phyloP scores from a whole-genome alignment of 2,329 filamentous ascomycete species.

The Fusarium pseudocircinatum region DNA sequence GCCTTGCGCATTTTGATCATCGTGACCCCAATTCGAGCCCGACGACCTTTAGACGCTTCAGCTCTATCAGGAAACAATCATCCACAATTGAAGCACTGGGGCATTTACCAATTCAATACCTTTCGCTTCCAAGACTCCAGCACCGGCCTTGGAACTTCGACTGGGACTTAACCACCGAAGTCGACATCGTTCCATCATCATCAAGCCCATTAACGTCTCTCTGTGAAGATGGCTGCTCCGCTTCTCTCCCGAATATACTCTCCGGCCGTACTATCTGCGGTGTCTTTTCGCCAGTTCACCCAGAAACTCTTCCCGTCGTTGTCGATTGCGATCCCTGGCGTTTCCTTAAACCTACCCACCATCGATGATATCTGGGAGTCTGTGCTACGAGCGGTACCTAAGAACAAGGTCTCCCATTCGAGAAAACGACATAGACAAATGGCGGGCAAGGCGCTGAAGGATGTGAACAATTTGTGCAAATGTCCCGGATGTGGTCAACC shows the following conservation, averaged over 20 bases:
- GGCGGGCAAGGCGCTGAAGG: conserved; percentile 94
- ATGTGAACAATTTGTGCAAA: conserved; percentile 85
- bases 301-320: conserved; percentile 63
- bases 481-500: conserved; percentile 88
- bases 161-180: conserved; percentile 15
- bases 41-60: conserved; percentile 24
- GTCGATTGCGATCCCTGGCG: conserved; percentile 67
- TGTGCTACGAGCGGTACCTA: conserved; percentile 89
- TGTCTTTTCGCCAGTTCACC: conserved; percentile 58
- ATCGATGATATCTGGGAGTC: conserved; percentile 91
- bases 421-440: conserved; percentile 94
- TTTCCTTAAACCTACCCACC: conserved; percentile 64
- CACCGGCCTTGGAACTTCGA: not conserved
- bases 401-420: conserved; percentile 98
- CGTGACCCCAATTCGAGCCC: conserved; percentile 27
- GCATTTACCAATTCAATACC: not conserved
- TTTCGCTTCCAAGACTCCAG: not conserved
- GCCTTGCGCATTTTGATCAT: conserved; percentile 39
- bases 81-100: conserved; percentile 8
- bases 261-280: conserved; percentile 52
- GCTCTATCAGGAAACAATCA: not conserved
- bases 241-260: conserved; percentile 66
- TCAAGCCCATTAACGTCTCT: conserved; percentile 5
- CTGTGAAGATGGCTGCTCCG: conserved; percentile 59
- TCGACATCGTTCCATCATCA: conserved; percentile 13